Evolutionary conservation across 805 yeast genomes (phyloP), one percentile per base, ranked within the genome.

Genomic region (Zygosaccharomyces bailii): DNA sequence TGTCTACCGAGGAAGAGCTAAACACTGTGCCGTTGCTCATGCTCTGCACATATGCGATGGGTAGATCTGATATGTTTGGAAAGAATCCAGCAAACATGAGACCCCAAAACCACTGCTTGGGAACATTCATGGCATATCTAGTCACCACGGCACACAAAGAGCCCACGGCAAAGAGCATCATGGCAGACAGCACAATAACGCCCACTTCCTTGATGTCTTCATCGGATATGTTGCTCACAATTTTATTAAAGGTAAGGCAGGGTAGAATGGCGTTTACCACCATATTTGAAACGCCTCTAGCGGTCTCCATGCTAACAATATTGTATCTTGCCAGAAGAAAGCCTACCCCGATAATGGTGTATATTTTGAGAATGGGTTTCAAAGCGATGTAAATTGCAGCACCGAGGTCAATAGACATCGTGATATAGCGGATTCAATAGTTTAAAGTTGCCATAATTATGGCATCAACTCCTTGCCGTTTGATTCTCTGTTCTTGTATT

Each of bases 351-450:
- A 85, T 75, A 58, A 85, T 82, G 52, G 84, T 66, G 56, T 86
- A 84, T 52, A 87, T 84, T 64, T 88, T 88, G 65, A 86, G 73
- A 46, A 87, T 82, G n/a, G 96, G 96, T 68, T 86, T 87, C 44
- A 84, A 82, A 0, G 95, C 79, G 18, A 86, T 75, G 66, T 84
- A 87, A 4, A 88, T 82, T 29, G 86, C 79, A 31, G 73, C 72
- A 13, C 93, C 91, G 24, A 82, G 54, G 20, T 49, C 50, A 18
- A 63, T 36, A 24, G 49, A 40, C 48, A 44, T 42, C n/a, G n/a
- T n/a, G n/a, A n/a, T n/a, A n/a, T n/a, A n/a, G n/a, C n/a, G n/a
- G n/a, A n/a, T n/a, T n/a, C n/a, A n/a, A n/a, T n/a, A n/a, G n/a
- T n/a, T n/a, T n/a, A n/a, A n/a, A n/a, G n/a, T n/a, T n/a, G n/a